Evolutionary conservation across 495 filamentous ascomycete genomes (phyloP), one percentile per base, ranked within the genome.

Genomic region (Patellaria atrata): DNA sequence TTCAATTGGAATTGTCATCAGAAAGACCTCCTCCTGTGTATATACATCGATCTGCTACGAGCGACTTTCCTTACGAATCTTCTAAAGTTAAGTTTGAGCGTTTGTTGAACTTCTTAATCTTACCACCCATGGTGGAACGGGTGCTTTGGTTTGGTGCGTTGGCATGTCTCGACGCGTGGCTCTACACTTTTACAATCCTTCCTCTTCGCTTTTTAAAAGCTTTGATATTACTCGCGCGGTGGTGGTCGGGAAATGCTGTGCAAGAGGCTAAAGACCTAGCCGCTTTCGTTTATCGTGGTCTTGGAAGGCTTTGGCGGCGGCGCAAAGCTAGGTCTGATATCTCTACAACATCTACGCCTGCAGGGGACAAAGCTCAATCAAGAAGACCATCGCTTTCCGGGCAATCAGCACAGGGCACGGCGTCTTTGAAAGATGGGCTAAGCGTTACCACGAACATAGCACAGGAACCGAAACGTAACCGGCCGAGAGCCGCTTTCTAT

Each of bases 131-230:
- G 33, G 61, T 99, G n/a, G 89, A 99, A 57, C 71, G 77, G 35
- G 70, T 83, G 1, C 65, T 99, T 13, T 73, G 70, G 45, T 96
- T 99, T 60, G 89, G 89, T 5, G 71, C 78, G 7, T 50, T 94
- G 15, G 82, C 87, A 19, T 96, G 89, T 55, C 62, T 96, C 20
- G 89, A 99, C 60, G 77, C 85, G n/a, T 99, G 87, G 89, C 67
- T 96, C 3, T 85, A 91, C 56, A 84, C 84, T 0, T 92, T 96
- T 40, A 99, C 91, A 0, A 85, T 99, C 20, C 60, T 96, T 5
- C 89, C 89, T 8, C 65, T 99, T 35, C 72, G 89, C 0, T 96
- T 99, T 52, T 52, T 86, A 33, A 82, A 84, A 41, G 85, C 89
- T 7, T 42, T 86, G 0, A 70, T 74, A 1, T 73, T 96, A 2